These are phyloP conservation scores for rapeseed (Brassica napus) DNA, from an alignment of 345 rosid species.

Conservation along the genomic window DNA sequence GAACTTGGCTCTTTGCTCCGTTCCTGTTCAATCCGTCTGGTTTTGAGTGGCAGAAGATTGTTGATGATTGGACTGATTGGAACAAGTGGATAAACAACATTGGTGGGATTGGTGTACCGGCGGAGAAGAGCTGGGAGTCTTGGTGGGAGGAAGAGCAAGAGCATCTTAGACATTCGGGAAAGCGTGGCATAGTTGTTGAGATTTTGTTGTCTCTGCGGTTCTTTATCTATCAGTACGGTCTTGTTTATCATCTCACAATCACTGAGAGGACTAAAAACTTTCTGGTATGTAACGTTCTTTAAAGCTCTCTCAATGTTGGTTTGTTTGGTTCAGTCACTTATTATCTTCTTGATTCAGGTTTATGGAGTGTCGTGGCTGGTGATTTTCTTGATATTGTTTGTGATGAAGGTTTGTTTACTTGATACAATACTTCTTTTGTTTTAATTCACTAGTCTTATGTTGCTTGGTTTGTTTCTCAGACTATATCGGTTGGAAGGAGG, in stretches of 20 bases:
- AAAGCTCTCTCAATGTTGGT: neutral
- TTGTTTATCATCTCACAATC: conserved; percentile 80
- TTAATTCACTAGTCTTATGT: neutral
- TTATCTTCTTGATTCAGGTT: conserved; percentile 49
- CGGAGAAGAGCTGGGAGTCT: conserved; percentile 99
- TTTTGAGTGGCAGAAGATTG: conserved; percentile 98
- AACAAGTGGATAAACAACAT: conserved; percentile 93
- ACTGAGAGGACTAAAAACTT: conserved; percentile 55
- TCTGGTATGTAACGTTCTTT: conserved; percentile 52
- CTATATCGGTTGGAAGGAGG: conserved; percentile 79
- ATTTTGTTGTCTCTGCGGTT: conserved; percentile 79
- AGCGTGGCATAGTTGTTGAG: conserved; percentile 90
- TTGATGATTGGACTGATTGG: conserved; percentile 99
- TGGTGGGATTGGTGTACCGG: conserved; percentile 96
- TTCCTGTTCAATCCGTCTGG: conserved; percentile 99
- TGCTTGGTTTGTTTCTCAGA: neutral
- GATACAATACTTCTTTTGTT: neutral
- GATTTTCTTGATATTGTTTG: conserved; percentile 79
- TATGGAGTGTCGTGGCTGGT: conserved; percentile 97
- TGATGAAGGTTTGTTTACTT: conserved; percentile 59
- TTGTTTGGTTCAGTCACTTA: neutral
- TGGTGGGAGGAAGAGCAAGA: conserved; percentile 99
- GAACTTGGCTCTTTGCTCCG: conserved; percentile 99
- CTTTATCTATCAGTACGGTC: conserved; percentile 95
- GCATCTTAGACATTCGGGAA: conserved; percentile 86